Conservation (phyloP, 352 stramenopile genomes). For the Phytophthora fragariae region DNA sequence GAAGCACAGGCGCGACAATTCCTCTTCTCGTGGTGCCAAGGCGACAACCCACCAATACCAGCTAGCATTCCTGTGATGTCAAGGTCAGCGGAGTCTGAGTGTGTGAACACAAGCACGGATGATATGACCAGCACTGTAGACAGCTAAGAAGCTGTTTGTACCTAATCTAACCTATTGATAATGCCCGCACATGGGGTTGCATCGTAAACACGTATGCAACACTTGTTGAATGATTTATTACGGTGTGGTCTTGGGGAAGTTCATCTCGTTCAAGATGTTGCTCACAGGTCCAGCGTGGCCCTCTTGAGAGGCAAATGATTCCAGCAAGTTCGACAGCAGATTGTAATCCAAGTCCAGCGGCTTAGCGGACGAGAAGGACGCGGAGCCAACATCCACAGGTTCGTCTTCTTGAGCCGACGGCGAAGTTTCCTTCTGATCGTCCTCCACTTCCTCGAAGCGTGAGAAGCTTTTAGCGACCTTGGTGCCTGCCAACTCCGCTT, state of each 20-base stretch:
- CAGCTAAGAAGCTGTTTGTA: constrained; percentile 25
- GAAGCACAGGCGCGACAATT: constrained; percentile 54
- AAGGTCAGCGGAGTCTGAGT: background rate
- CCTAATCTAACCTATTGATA: constrained; percentile 37
- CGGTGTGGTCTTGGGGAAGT: constrained; percentile 32
- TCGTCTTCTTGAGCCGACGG: constrained; percentile 9
- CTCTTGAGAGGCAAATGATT: constrained; percentile 84
- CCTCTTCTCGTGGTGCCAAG: constrained; percentile 54
- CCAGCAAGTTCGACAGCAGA: constrained; percentile 82
- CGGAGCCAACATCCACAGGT: constrained; percentile 17
- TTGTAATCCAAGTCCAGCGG: constrained; percentile 86
- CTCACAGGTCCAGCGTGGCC: constrained; percentile 73
- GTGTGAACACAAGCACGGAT: constrained; percentile 18
- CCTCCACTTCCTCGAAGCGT: constrained; percentile 35
- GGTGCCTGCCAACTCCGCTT: constrained; percentile 62
- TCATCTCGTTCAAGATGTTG: constrained; percentile 79
- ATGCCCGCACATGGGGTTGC: constrained; percentile 17
- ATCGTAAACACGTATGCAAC: constrained; percentile 2
- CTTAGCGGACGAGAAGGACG: constrained; percentile 43
- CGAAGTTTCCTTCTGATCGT: constrained; percentile 13
- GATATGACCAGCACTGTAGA: constrained; percentile 30
- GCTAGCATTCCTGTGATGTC: background rate
- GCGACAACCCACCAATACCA: background rate
- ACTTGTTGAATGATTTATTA: constrained; percentile 6
- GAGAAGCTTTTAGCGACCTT: constrained; percentile 71